Evolutionary conservation across 129 eudicot genomes (phyloP), one percentile per base, ranked within the genome.

Genomic region (Artemisia argyi): DNA sequence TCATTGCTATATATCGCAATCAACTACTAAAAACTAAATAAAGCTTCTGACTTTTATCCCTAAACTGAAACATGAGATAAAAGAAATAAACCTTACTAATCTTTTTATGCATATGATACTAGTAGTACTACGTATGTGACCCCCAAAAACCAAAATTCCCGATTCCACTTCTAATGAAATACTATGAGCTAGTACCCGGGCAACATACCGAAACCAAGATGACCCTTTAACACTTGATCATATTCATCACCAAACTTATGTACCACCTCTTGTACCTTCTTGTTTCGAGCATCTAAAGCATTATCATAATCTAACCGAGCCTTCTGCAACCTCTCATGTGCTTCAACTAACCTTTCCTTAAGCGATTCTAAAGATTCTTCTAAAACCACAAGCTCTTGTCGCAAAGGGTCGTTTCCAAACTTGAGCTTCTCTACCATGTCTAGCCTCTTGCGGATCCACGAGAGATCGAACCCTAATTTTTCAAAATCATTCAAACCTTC

Each of bases 201-300:
- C 15, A 73, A 35, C 69, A 73, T 11, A 63, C 78, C 78, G 0
- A 62, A 73, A 12, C 78, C 78, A 73, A 73, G 78, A 30, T 73
- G 46, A 1, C 76, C 76, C 22, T 72, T 72, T 15, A 72, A 26
- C 11, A 72, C 68, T 1, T 26, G 48, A 24, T 47, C 60, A 28
- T 19, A 72, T 22, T 72, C 76, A 58, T 44, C 68, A 15, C 76
- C 76, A 44, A 72, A 72, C 58, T 47, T 63, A 0, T 28, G 11
- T 30, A 1, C 69, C 68, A 73, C 5, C 61, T 61, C 77, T 15
- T 62, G 14, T 26, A 14, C 22, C 51, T 49, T 73, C 15, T 61
- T 62, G 52, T 73, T 73, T 61, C 51, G 70, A 42, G 69, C 58
- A 44, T 72, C 17, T 22, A 1, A 9, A 22, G 47, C 70, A 5